These are phyloP conservation scores for Pichia pseudocactophila DNA, from an alignment of 805 yeast species.

Conservation along the genomic window DNA sequence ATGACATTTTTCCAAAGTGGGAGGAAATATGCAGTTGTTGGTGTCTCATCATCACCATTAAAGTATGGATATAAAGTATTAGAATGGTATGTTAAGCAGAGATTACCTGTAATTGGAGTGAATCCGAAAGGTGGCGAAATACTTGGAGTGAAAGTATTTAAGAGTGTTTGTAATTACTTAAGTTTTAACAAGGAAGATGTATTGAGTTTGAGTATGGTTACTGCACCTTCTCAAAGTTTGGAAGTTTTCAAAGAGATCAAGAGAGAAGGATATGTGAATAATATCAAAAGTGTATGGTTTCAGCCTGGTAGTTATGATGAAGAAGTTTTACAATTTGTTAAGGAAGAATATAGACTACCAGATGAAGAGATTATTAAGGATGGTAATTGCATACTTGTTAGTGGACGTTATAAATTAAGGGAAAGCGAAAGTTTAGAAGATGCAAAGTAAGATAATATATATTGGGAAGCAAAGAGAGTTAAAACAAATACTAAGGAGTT, in stretches of 20 bases:
- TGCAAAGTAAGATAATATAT: not conserved
- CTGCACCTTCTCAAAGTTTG: conserved; percentile 60
- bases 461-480: not conserved
- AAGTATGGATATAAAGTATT: conserved; percentile 68
- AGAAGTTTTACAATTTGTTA: conserved; percentile 34
- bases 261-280: conserved; percentile 16
- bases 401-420: conserved; percentile 32
- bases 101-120: conserved; percentile 54
- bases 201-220: conserved; percentile 49
- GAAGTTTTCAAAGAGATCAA: conserved; percentile 33
- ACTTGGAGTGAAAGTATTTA: too few relatives aligned
- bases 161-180: too few relatives aligned
- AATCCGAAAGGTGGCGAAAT: conserved; percentile 42
- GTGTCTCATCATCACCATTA: conserved; percentile 55
- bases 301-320: conserved; percentile 73
- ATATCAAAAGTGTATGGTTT: conserved; percentile 61
- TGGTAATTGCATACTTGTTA: conserved; percentile 64
- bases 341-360: conserved; percentile 24
- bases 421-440: not conserved
- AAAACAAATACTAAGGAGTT: not conserved
- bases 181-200: conserved; percentile 1
- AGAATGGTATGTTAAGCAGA: conserved; percentile 53
- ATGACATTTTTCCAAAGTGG: conserved; percentile 8
- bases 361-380: conserved; percentile 28
- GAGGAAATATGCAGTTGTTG: conserved; percentile 38